A percentile compares a stretch with the other conserved stretches of the same genome.
These are phyloP conservation scores for Vaccinium corymbosum DNA, from an alignment of 148 eudicot species.

Conservation along the genomic window DNA sequence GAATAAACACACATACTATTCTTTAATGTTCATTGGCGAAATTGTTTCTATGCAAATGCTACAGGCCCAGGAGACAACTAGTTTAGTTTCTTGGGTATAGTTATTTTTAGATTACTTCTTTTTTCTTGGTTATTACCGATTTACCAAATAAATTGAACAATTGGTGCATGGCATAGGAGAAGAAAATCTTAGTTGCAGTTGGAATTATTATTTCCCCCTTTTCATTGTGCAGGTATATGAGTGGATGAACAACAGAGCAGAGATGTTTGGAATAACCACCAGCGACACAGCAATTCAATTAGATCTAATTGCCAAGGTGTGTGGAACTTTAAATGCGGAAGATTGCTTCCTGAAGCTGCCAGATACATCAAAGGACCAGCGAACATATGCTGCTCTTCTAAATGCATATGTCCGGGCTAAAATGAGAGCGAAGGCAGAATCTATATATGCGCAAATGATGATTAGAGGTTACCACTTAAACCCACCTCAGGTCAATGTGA, in stretches of 20 bases:
- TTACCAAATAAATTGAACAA: not conserved
- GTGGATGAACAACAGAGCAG: conserved; percentile 79
- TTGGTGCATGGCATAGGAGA: not conserved
- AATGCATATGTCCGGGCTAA: conserved; percentile 69
- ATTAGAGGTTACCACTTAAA: conserved; percentile 41
- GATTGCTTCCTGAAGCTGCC: conserved; percentile 65
- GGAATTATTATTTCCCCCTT: not conserved
- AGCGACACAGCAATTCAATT: conserved; percentile 88
- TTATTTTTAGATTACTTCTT: not conserved
- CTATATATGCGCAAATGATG: conserved; percentile 52
- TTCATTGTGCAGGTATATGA: conserved; percentile 52
- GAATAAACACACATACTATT: not conserved
- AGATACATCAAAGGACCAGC: conserved; percentile 51
- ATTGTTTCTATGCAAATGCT: not conserved
- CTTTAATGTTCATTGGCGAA: not conserved
- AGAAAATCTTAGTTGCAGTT: not conserved
- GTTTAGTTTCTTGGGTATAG: not conserved
- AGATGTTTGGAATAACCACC: conserved; percentile 54
- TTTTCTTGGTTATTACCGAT: not conserved
- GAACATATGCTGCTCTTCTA: conserved; percentile 77
- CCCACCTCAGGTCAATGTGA: conserved; percentile 74
- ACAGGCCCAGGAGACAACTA: not conserved
- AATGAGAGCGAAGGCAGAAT: conserved; percentile 61
- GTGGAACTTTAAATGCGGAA: conserved; percentile 69
- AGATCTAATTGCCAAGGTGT: conserved; percentile 77